A percentile compares a stretch with the other conserved stretches of the same genome.
These are phyloP conservation scores for Immersiporthe knoxdaviesiana DNA, from an alignment of 2,329 filamentous ascomycete genomes.

Conservation along the genomic window DNA sequence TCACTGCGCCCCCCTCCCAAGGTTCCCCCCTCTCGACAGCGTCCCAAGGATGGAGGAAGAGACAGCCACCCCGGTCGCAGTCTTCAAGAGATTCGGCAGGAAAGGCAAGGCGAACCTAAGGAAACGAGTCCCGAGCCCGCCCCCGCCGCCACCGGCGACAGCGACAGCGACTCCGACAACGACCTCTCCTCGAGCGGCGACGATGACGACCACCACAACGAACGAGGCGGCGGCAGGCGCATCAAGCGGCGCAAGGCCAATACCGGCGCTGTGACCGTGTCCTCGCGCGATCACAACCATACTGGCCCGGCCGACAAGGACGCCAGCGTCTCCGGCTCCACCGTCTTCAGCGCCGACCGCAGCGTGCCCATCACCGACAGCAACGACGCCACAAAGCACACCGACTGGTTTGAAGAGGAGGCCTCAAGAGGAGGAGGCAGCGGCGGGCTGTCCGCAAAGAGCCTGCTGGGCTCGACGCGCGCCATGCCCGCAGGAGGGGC, in stretches of 20 bases:
- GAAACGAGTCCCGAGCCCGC: constrained; percentile 80
- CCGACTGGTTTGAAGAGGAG: constrained; percentile 90
- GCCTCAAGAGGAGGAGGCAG: constrained; percentile 56
- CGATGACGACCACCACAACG: constrained; percentile 36
- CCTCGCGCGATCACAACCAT: constrained; percentile 52
- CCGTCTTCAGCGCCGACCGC: constrained; percentile 64
- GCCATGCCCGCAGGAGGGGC: constrained; percentile 38
- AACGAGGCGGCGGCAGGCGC: constrained; percentile 55
- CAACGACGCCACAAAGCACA: constrained; percentile 88
- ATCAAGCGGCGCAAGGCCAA: constrained; percentile 80
- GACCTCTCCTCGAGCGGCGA: constrained; percentile 76
- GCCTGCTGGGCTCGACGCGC: constrained; percentile 62
- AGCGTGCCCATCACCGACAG: constrained; percentile 64
- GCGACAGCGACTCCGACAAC: constrained; percentile 52
- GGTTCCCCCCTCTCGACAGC: no score
- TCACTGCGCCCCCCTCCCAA: background rate
- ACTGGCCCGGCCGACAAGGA: no score
- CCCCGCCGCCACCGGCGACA: constrained; percentile 53
- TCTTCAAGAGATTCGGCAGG: constrained; percentile 85
- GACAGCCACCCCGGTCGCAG: constrained; percentile 55
- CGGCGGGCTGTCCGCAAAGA: constrained; percentile 52
- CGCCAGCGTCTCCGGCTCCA: constrained; percentile 36
- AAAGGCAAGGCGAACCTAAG: constrained; percentile 78
- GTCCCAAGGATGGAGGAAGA: background rate
- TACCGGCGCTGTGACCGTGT: constrained; percentile 66